A percentile compares a stretch with the other conserved stretches of the same genome.
Conservation (phyloP, 2,329 filamentous ascomycete species). For the Ophiocordyceps camponoti-saundersi region DNA sequence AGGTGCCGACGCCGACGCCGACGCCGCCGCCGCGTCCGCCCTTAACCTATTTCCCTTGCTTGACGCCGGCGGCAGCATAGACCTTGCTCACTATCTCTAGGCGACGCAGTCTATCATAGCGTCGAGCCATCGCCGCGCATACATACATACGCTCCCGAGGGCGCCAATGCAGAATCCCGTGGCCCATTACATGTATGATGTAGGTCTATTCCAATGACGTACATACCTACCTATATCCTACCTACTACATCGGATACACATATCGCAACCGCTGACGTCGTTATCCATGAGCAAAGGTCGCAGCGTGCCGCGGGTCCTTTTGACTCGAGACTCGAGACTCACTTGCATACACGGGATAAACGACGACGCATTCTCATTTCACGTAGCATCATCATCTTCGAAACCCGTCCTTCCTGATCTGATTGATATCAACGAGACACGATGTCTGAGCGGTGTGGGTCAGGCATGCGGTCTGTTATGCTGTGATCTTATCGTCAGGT, state of each 20-base stretch:
- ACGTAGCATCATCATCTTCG: background rate
- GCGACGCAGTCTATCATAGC: background rate
- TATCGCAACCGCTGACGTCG: background rate
- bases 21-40: slow-evolving; percentile 17
- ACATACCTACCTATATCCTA: background rate
- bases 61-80: slow-evolving; percentile 34
- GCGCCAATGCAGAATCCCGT: background rate
- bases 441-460: background rate
- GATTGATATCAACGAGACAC: background rate
- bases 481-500: background rate
- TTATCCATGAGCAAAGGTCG: background rate
- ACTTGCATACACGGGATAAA: background rate
- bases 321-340: background rate
- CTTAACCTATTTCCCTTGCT: slow-evolving; percentile 34
- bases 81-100: slow-evolving; percentile 24
- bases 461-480: background rate
- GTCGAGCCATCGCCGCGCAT: background rate
- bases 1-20: slow-evolving; percentile 20
- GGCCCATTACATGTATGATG: background rate
- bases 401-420: background rate
- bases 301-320: background rate
- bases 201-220: background rate
- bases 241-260: too few species aligned
- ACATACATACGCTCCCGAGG: background rate
- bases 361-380: background rate